Evolutionary conservation across 2,329 filamentous ascomycete genomes (phyloP), one percentile per base, ranked within the genome.

Genomic region (Polytolypa hystricis): DNA sequence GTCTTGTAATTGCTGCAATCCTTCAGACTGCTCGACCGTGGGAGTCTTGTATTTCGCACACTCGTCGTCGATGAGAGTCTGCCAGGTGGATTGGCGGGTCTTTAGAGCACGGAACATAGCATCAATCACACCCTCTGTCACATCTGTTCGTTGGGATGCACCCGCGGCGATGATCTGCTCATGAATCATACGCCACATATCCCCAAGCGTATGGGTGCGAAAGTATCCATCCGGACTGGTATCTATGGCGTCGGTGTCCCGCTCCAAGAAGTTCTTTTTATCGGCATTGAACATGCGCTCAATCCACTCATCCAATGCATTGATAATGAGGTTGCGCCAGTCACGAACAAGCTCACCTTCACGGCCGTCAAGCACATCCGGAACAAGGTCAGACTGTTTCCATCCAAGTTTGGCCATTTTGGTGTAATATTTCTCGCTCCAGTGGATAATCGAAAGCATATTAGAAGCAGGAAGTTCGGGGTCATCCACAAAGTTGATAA

Each of bases 301-400:
- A 70, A 96, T 93, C 87, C 91, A 98, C 65, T 96, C 84, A 57
- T 95, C 89, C 41, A 98, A 79, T 42, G 86, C 87, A 55, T 83
- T 84, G 61, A 95, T 91, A 58, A 98, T 96, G 55, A 96, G 80
- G 55, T 85, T 81, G 42, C 89, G 78, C 71, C 95, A 98, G 56
- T 94, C 87, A 35, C 85, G 80, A 37, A 98, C 84, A 11, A 98
- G 72, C 57, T 98, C 91, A 26, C 77, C 72, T 60, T 93, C 87
- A 42, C 89, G 77, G 52, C 86, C 84, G 62, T 96, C 91, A 42
- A 98, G 77, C 39, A 96, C 74, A 50, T 94, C 86, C 0, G 87
- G 86, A 34, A 71, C 66, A 19, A 98, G 69, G n/a, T 89, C 78
- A 35, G 82, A 72, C 52, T 80, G 73, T 19, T 72, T 66, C 61